phyloP scores from a whole-genome alignment of 148 eudicot species.

The Cornus suecica region DNA sequence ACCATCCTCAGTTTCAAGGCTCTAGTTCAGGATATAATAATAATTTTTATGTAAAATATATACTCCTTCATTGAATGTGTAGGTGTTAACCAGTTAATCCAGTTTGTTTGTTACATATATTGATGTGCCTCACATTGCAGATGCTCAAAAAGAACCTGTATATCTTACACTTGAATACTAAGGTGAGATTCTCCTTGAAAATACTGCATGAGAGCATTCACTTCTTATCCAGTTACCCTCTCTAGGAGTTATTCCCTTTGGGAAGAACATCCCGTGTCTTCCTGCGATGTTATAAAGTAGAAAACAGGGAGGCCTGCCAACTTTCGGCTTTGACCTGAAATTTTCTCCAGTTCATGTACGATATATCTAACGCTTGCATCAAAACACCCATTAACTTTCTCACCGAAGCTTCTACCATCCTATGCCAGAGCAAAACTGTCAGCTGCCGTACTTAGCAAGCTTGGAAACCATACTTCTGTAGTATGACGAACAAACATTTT shows the following conservation, averaged over 20 bases:
- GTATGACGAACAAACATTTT: neutral
- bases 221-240: neutral
- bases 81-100: neutral
- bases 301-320: slow-evolving; percentile 29
- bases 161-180: slow-evolving; percentile 21
- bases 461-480: neutral
- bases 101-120: neutral
- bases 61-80: neutral
- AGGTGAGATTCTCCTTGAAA: slow-evolving; percentile 29
- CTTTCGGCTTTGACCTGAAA: slow-evolving; percentile 38
- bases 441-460: neutral
- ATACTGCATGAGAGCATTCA: slow-evolving; percentile 21
- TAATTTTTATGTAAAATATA: neutral
- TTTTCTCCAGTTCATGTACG: neutral
- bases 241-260: slow-evolving; percentile 13
- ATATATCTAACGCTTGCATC: neutral
- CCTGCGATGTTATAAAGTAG: slow-evolving; percentile 12
- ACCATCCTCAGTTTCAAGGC: neutral
- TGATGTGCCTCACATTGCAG: slow-evolving; percentile 13
- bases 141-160: slow-evolving; percentile 33
- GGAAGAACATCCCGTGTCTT: slow-evolving; percentile 11
- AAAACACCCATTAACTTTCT: neutral
- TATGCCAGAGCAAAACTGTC: slow-evolving; percentile 16
- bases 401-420: slow-evolving; percentile 6
- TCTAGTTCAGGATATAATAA: neutral